Evolutionary conservation across 2,329 filamentous ascomycete species (phyloP), one percentile per base, ranked within the genome.

Genomic region (Penicillium aurantiogriseum): DNA sequence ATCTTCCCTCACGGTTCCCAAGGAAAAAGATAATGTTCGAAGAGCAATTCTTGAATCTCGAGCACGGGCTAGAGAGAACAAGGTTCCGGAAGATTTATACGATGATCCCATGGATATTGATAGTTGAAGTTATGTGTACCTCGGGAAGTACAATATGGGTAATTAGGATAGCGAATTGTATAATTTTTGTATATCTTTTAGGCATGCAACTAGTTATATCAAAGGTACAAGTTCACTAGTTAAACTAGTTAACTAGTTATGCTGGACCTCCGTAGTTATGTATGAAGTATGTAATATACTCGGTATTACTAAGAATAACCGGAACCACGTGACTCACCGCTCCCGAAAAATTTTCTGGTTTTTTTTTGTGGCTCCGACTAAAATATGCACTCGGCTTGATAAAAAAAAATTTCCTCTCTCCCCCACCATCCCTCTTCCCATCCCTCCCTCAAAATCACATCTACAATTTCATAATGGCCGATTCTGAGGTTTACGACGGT

Each of bases 41-140:
- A 91, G 88, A 73, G 91, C 91, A 9, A 92, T 97, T 63, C 80
- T 93, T 51, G 92, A 96, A 72, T 85, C 90, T 2, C 83, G 91
- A 51, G 84, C 83, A 46, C 82, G 91, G 54, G 81, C 85, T 35
- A 79, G 89, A 52, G 85, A 76, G 71, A 84, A 13, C 38, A 48
- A 51, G 29, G 29, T 17, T 35, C 19, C 17, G 15, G 50, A 52
- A 13, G 50, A 52, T 27, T 21, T 27, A 45, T 25, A 64, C 40
- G 56, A 59, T n/a, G 69, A 70, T 61, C 59, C 64, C 19, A 72
- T 72, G 69, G 69, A 72, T 27, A 67, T 72, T 54, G 69, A 71
- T 46, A 15, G 27, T 27, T 53, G 25, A 46, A 10, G 10, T 10
- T 9, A 29, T 29, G 27, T 29, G 23, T 23, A 29, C 27, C 27